These are phyloP conservation scores for Pythium oligandrum DNA, from an alignment of 352 stramenopile genomes.

Conservation along the genomic window DNA sequence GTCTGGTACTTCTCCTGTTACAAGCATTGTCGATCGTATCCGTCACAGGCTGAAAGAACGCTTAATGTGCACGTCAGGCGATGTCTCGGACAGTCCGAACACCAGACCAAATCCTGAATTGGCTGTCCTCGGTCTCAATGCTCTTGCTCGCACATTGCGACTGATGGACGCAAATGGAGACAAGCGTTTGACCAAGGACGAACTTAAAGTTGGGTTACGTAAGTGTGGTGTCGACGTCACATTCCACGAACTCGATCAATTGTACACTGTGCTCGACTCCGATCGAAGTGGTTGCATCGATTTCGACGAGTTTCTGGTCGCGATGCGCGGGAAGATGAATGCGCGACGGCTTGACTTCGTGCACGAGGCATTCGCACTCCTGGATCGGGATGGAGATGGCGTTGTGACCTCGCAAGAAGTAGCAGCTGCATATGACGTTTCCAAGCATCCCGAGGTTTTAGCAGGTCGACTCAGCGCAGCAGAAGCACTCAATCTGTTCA, in stretches of 20 bases:
- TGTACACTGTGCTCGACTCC: conserved; percentile 68
- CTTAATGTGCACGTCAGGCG: too few species aligned
- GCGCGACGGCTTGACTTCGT: conserved; percentile 45
- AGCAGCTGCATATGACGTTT: conserved; percentile 37
- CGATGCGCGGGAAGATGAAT: conserved; percentile 46
- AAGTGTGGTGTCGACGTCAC: conserved; percentile 58
- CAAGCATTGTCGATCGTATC: too few species aligned
- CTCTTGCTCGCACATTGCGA: conserved; percentile 36
- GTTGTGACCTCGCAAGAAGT: conserved; percentile 52
- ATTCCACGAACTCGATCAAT: conserved; percentile 56
- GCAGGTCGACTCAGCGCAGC: conserved; percentile 27
- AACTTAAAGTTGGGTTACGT: conserved; percentile 45
- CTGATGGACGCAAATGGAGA: conserved; percentile 39
- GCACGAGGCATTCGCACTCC: conserved; percentile 54
- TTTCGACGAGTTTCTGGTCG: conserved; percentile 67
- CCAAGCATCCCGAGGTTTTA: conserved; percentile 49
- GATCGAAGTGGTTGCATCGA: conserved; percentile 61
- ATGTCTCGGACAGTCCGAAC: neutral
- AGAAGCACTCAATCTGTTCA: conserved; percentile 31
- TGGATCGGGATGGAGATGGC: conserved; percentile 56
- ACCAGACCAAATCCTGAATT: neutral
- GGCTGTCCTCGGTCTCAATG: conserved; percentile 21
- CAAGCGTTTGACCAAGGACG: conserved; percentile 45
- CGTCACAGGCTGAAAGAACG: too few species aligned
- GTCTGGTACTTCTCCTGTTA: too few species aligned